phyloP scores from a whole-genome alignment of 495 filamentous ascomycete species.

The Articulospora tetracladia region DNA sequence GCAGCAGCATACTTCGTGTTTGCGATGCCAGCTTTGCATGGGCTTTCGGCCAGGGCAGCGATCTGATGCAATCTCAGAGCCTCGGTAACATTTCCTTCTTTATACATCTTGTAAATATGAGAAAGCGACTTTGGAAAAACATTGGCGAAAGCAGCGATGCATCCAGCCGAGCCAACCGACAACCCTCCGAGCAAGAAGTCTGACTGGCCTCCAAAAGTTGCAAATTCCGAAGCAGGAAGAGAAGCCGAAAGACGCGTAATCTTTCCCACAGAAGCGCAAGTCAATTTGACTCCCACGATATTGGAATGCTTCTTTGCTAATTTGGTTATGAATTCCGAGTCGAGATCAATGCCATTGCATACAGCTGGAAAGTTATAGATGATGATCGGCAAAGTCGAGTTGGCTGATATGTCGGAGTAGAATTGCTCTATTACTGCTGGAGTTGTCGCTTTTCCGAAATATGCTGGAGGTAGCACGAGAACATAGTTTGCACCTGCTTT shows the following conservation, averaged over 20 bases:
- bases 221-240: constrained; percentile 20
- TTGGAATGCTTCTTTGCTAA: constrained; percentile 23
- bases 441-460: constrained; percentile 24
- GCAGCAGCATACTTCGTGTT: constrained; percentile 62
- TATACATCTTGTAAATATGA: constrained; percentile 34
- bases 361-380: constrained; percentile 33
- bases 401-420: constrained; percentile 23
- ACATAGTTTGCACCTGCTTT: constrained; percentile 39
- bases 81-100: constrained; percentile 31
- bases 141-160: constrained; percentile 31
- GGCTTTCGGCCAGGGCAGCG: constrained; percentile 40
- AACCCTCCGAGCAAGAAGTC: constrained; percentile 29
- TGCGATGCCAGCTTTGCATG: constrained; percentile 58
- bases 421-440: constrained; percentile 20
- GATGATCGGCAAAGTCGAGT: constrained; percentile 25
- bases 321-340: constrained; percentile 28
- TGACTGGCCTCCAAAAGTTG: constrained; percentile 25
- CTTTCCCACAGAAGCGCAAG: constrained; percentile 32
- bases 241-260: constrained; percentile 23
- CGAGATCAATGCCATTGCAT: constrained; percentile 28
- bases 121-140: constrained; percentile 28
- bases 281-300: constrained; percentile 36
- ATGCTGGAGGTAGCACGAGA: constrained; percentile 31
- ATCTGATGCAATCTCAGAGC: constrained; percentile 34
- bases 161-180: constrained; percentile 24